Conservation (phyloP, 805 yeast species). For the Schwanniomyces vanrijiae region DNA sequence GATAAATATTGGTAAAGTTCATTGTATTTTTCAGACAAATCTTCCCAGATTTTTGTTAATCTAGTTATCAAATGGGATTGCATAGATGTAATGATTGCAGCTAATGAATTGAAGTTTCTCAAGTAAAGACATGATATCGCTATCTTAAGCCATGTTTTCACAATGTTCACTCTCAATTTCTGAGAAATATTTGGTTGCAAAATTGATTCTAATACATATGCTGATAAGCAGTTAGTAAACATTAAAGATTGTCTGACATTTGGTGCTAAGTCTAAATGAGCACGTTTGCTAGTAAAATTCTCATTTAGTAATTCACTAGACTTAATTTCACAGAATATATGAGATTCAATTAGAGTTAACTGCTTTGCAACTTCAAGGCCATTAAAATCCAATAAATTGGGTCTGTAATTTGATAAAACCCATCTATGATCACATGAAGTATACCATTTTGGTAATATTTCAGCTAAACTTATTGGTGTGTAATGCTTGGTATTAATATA, state of each 20-base stretch:
- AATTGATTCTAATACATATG: conserved; percentile 69
- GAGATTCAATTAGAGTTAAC: conserved; percentile 68
- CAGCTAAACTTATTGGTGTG: conserved; percentile 29
- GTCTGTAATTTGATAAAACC: conserved; percentile 54
- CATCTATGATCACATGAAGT: conserved; percentile 53
- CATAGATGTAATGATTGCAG: conserved; percentile 73
- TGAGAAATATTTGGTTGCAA: conserved; percentile 50
- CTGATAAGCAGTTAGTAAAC: conserved; percentile 71
- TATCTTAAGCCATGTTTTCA: conserved; percentile 72
- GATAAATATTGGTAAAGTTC: conserved; percentile 64
- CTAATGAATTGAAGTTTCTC: conserved; percentile 75
- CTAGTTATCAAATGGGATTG: conserved; percentile 73
- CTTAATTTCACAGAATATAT: conserved; percentile 60
- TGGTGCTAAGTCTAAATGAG: conserved; percentile 59
- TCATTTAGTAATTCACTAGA: conserved; percentile 67
- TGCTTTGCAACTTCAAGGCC: conserved; percentile 78
- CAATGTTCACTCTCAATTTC: conserved; percentile 52
- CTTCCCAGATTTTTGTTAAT: conserved; percentile 58
- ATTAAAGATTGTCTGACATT: conserved; percentile 60
- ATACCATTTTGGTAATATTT: conserved; percentile 49
- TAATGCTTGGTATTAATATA: conserved; percentile 30
- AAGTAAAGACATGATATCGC: conserved; percentile 71
- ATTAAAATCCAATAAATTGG: conserved; percentile 56
- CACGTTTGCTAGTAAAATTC: conserved; percentile 59
- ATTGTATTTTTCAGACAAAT: conserved; percentile 55